Evolutionary conservation across 208 protist species (phyloP).

Genomic region (Eutreptiella sp.): DNA sequence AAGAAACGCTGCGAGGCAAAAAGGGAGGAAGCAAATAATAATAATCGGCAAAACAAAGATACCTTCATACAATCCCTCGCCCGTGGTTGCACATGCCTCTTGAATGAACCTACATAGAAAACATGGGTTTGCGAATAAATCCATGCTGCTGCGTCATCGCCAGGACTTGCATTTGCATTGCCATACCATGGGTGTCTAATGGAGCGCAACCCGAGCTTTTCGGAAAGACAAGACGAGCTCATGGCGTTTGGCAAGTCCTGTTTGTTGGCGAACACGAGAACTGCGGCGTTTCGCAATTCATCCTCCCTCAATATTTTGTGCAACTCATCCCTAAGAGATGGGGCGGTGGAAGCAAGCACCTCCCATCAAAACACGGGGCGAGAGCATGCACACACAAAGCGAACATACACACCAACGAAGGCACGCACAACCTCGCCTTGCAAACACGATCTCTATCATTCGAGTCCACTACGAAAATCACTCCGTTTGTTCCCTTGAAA

Average conservation of each 20-base stretch:
- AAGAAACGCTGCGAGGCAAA: too few species aligned
- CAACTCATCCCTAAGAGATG: conserved; percentile 84
- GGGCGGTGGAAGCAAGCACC: too few species aligned
- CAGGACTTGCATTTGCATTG: too few species aligned
- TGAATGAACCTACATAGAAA: too few species aligned
- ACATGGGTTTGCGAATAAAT: too few species aligned
- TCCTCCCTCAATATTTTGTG: conserved; percentile 93
- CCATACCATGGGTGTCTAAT: conserved; percentile 86
- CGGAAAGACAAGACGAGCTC: conserved; percentile 87
- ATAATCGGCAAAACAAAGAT: too few species aligned
- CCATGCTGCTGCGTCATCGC: too few species aligned
- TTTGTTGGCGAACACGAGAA: conserved; percentile 99
- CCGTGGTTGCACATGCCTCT: conserved; percentile 80
- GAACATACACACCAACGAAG: too few species aligned
- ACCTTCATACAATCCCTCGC: conserved; percentile 83
- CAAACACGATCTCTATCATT: conserved; percentile 17
- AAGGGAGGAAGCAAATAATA: too few species aligned
- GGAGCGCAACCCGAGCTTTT: conserved; percentile 86
- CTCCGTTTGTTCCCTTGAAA: conserved; percentile 16
- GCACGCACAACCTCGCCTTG: too few species aligned
- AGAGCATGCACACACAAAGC: too few species aligned
- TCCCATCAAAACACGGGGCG: too few species aligned
- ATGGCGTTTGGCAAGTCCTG: conserved; percentile 97
- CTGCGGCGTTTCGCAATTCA: conserved; percentile 86
- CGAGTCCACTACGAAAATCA: conserved; percentile 31